Evolutionary conservation across 2,329 filamentous ascomycete genomes (phyloP), one percentile per base, ranked within the genome.

Genomic region (Sodiomyces alkalinus): DNA sequence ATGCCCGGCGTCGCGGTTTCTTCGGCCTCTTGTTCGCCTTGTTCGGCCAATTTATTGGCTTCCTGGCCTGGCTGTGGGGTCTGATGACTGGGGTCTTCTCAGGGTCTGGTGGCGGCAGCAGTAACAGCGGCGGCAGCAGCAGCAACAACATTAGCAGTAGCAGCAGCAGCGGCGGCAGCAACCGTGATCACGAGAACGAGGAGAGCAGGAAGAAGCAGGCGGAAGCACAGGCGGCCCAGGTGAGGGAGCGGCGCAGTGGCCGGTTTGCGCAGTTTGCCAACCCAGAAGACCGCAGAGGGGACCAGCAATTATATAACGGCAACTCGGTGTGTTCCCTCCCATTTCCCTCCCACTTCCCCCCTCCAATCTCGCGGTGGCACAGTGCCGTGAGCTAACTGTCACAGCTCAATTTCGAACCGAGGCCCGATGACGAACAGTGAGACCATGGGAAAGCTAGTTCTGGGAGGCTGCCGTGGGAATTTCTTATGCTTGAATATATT

Each of bases 221-320:
- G 9, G 29, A 30, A 2, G 36, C 32, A 11, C 42, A 45, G 12
- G 39, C 38, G 3, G 34, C 51, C 6, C 41, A 42, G 5, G 36
- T 52, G 31, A 34, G 31, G 7, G 41, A 39, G 19, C 33, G 36
- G 33, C 36, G 23, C 28, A 30, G 33, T 26, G 36, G 26, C 14
- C 36, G 46, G 28, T 45, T 46, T 35, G 41, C 48, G 46, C 30
- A 45, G 1, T 49, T 75, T 30, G 52, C 55, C 37, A 68, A 74
- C 33, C 56, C 63, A 21, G 56, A 63, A 13, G 58, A 68, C 35
- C 57, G 62, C 21, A 59, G 60, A 29, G 53, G 67, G 31, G 64
- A 75, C 36, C 66, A 73, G 24, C 77, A 92, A 44, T 68, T 92
- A 26, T 93, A 94, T 47, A 94, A 94, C 44, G 86, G 86, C 2